Evolutionary conservation across 495 filamentous ascomycete genomes (phyloP).

Genomic region (Talaromyces liani): DNA sequence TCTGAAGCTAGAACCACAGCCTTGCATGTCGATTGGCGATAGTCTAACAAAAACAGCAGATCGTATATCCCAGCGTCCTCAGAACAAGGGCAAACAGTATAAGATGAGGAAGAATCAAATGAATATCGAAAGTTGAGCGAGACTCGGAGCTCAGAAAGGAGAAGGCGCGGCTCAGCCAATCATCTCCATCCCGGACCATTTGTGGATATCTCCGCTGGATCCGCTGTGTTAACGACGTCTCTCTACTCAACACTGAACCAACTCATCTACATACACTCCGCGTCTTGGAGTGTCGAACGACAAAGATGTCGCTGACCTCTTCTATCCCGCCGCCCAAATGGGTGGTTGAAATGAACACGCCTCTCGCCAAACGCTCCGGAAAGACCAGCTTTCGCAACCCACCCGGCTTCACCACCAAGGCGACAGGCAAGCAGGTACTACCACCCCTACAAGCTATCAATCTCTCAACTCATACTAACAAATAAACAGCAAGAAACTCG

Average conservation of each 20-base stretch:
- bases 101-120: neutral
- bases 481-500: slow-evolving; percentile 22
- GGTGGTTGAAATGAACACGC: slow-evolving; percentile 67
- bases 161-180: neutral
- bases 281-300: slow-evolving; percentile 7
- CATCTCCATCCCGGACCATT: neutral
- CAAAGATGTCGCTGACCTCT: slow-evolving; percentile 15
- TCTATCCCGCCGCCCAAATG: slow-evolving; percentile 63
- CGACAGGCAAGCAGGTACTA: slow-evolving; percentile 32
- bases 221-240: neutral
- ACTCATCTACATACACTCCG: slow-evolving; percentile 2
- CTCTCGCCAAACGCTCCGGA: slow-evolving; percentile 48
- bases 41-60: neutral
- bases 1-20: neutral
- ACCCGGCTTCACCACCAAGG: slow-evolving; percentile 66
- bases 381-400: slow-evolving; percentile 72
- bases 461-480: slow-evolving; percentile 25
- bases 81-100: neutral
- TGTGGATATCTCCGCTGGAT: neutral
- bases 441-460: slow-evolving; percentile 3
- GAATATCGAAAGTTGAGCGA: neutral
- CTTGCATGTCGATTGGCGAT: neutral
- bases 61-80: too few relatives aligned
- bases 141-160: neutral
- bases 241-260: slow-evolving; percentile 11